These are phyloP conservation scores for Scalesia atractyloides DNA, from an alignment of 129 eudicot genomes.

Conservation along the genomic window DNA sequence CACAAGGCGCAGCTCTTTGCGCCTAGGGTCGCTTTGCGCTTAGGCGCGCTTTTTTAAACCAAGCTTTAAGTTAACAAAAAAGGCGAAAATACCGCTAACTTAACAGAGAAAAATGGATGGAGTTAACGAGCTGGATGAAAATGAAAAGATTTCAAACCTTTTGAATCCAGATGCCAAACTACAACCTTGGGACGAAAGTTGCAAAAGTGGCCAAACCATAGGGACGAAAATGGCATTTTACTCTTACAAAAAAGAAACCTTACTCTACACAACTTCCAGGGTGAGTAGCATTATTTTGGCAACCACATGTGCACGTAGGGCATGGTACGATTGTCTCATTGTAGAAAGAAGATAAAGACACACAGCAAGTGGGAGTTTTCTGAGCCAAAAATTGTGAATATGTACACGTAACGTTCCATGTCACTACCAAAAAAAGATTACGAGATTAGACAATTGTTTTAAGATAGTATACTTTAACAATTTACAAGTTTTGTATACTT, in stretches of 20 bases:
- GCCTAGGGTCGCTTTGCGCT: no score
- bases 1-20: no score
- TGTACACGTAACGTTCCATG: conserved; percentile 4
- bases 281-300: conserved; percentile 2
- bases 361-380: conserved; percentile 5
- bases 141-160: no score
- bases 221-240: no score
- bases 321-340: neutral
- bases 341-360: neutral
- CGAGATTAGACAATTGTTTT: neutral
- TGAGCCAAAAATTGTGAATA: conserved; percentile 5
- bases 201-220: no score
- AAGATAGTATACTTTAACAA: neutral
- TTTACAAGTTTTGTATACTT: neutral
- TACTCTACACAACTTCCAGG: neutral
- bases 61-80: no score
- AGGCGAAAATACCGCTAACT: no score
- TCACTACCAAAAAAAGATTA: neutral
- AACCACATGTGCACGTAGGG: conserved; percentile 2
- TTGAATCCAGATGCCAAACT: no score
- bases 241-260: neutral
- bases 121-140: no score
- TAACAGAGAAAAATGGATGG: no score
- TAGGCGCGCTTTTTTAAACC: no score
- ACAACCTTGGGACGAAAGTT: no score